phyloP scores from a whole-genome alignment of 2,329 filamentous ascomycete genomes.

The Chrysoporthe deuterocubensis region DNA sequence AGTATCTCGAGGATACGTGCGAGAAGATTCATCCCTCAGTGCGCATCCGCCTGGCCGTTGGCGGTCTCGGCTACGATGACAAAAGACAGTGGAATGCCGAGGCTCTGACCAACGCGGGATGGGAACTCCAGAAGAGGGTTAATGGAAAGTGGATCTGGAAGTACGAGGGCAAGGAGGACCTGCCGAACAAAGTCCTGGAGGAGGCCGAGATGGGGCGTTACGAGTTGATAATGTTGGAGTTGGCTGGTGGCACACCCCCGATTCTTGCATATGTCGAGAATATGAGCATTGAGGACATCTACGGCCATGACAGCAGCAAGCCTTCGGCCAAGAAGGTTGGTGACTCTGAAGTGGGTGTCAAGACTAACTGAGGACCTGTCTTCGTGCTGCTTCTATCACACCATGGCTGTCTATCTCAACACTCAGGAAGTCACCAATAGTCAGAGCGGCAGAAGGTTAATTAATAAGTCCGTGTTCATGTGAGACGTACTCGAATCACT shows the following conservation, averaged over 20 bases:
- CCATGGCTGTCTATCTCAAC: not conserved
- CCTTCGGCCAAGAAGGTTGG: not conserved
- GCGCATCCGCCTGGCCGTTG: conserved; percentile 54
- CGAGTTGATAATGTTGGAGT: conserved; percentile 51
- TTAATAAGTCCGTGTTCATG: too few species aligned
- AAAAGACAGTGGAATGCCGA: conserved; percentile 50
- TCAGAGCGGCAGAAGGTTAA: not conserved
- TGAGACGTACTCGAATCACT: too few species aligned
- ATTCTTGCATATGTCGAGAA: conserved; percentile 48
- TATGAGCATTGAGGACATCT: conserved; percentile 25
- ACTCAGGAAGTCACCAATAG: not conserved
- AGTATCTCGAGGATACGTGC: conserved; percentile 56
- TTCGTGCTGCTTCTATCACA: not conserved
- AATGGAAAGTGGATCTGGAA: conserved; percentile 57
- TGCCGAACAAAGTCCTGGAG: conserved; percentile 50
- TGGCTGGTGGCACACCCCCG: conserved; percentile 49
- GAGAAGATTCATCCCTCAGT: conserved; percentile 60
- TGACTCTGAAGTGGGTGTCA: not conserved
- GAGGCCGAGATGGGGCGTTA: conserved; percentile 60
- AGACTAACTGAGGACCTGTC: not conserved
- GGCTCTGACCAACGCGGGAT: conserved; percentile 45
- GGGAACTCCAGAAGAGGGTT: conserved; percentile 46
- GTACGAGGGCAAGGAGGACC: conserved; percentile 49
- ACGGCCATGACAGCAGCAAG: conserved; percentile 19
- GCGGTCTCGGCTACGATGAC: conserved; percentile 56